These are phyloP conservation scores for Apiotrichum brassicae DNA, from an alignment of 1,284 basidiomycete genomes.

Conservation along the genomic window DNA sequence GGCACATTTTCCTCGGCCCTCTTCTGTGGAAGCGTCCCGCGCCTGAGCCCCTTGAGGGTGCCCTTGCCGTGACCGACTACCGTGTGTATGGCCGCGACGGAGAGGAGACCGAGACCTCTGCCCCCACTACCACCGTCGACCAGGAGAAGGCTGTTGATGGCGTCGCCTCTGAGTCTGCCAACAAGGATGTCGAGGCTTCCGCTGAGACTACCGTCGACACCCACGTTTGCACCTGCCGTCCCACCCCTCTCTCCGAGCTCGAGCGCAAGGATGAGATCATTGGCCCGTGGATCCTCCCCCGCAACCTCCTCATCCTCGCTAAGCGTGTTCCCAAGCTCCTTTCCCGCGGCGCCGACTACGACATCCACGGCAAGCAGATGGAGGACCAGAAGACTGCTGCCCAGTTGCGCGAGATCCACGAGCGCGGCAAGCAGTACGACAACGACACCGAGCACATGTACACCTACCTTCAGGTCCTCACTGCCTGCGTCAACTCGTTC, in stretches of 20 bases:
- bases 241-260: slow-evolving; percentile 7
- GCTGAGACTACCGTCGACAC: neutral
- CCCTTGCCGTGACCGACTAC: slow-evolving; percentile 6
- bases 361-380: slow-evolving; percentile 44
- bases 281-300: slow-evolving; percentile 38
- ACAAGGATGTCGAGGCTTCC: slow-evolving; percentile 4
- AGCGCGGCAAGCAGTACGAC: slow-evolving; percentile 45
- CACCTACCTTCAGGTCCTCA: slow-evolving; percentile 51
- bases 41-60: slow-evolving; percentile 21
- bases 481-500: slow-evolving; percentile 51
- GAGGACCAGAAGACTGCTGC: slow-evolving; percentile 4
- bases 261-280: slow-evolving; percentile 19
- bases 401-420: slow-evolving; percentile 31
- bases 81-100: slow-evolving; percentile 9
- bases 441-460: slow-evolving; percentile 51
- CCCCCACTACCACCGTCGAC: neutral
- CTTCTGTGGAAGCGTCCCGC: slow-evolving; percentile 48
- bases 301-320: slow-evolving; percentile 46
- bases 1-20: slow-evolving; percentile 51
- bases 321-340: slow-evolving; percentile 36
- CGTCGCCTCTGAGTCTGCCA: neutral
- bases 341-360: slow-evolving; percentile 34
- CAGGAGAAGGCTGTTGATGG: slow-evolving; percentile 2
- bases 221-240: slow-evolving; percentile 6
- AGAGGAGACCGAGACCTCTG: neutral